A percentile compares a stretch with the other conserved stretches of the same genome.
These are phyloP conservation scores for Fusarium metavorans DNA, from an alignment of 2,329 filamentous ascomycete genomes.

Conservation along the genomic window DNA sequence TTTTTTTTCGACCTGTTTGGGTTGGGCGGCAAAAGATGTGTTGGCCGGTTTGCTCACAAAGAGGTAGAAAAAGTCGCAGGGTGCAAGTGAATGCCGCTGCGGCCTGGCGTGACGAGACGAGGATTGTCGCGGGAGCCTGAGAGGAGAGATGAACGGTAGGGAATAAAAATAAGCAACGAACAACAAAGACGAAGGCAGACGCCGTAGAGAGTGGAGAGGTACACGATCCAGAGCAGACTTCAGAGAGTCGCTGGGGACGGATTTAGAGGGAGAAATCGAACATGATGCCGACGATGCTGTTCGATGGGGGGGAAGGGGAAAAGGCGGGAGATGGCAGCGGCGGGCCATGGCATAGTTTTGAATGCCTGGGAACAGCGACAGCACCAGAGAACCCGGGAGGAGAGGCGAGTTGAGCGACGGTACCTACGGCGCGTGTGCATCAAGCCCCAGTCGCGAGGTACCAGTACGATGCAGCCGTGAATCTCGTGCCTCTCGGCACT, in stretches of 20 bases:
- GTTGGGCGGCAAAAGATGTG: constrained; percentile 33
- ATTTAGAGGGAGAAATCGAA: constrained; percentile 66
- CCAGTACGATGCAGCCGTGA: constrained; percentile 23
- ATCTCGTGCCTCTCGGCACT: neutral
- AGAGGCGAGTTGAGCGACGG: constrained; percentile 33
- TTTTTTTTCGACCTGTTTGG: constrained; percentile 34
- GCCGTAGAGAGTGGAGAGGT: constrained; percentile 54
- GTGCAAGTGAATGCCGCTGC: constrained; percentile 66
- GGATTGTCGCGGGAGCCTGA: constrained; percentile 14
- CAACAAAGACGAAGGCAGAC: constrained; percentile 47
- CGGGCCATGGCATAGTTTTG: constrained; percentile 54
- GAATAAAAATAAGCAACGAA: constrained; percentile 33
- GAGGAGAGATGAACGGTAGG: constrained; percentile 14
- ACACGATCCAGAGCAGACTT: constrained; percentile 64
- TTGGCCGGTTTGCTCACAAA: constrained; percentile 13
- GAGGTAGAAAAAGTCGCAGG: constrained; percentile 52
- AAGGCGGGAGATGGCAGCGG: constrained; percentile 43
- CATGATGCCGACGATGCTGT: constrained; percentile 64
- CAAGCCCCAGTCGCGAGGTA: constrained; percentile 16
- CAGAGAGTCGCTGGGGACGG: constrained; percentile 63
- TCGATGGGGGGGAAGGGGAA: constrained; percentile 61
- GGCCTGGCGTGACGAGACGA: constrained; percentile 37
- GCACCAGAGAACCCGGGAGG: constrained; percentile 37
- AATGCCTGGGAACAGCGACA: constrained; percentile 42
- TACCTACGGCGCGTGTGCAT: constrained; percentile 35